Evolutionary conservation across 352 stramenopile species (phyloP).

Genomic region (Blastocystis sp.): DNA sequence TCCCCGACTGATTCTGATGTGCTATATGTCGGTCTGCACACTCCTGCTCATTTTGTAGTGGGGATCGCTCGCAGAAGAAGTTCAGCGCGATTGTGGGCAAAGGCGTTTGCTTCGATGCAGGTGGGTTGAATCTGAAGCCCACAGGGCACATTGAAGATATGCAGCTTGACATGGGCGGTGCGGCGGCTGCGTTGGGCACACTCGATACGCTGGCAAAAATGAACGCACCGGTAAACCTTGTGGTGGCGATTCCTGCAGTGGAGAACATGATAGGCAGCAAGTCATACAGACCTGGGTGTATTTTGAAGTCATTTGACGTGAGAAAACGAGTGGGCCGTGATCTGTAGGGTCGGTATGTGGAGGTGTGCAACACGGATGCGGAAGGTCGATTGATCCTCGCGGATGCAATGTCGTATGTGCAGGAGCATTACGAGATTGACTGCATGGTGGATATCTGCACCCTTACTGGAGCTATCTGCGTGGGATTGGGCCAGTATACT

Average conservation of each 20-base stretch:
- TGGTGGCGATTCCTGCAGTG: constrained; percentile 63
- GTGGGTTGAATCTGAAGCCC: constrained; percentile 86
- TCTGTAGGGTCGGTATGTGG: constrained; percentile 73
- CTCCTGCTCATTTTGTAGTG: background rate
- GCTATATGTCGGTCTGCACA: constrained; percentile 66
- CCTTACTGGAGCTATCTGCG: constrained; percentile 80
- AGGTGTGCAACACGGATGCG: constrained; percentile 84
- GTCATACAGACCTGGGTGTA: constrained; percentile 58
- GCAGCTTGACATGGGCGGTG: constrained; percentile 84
- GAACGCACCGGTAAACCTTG: constrained; percentile 59
- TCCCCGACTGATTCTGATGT: constrained; percentile 75
- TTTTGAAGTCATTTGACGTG: constrained; percentile 62
- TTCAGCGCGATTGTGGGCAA: constrained; percentile 82
- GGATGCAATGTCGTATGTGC: constrained; percentile 74
- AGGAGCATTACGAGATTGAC: constrained; percentile 78
- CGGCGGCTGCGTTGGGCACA: constrained; percentile 75
- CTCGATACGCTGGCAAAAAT: constrained; percentile 66
- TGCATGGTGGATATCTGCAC: constrained; percentile 87
- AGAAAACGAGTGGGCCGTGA: background rate
- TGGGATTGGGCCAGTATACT: constrained; percentile 73
- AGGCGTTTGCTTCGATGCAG: constrained; percentile 86
- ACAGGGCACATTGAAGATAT: constrained; percentile 81
- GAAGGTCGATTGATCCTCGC: constrained; percentile 81
- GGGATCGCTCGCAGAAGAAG: constrained; percentile 61
- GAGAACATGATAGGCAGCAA: constrained; percentile 63